Evolutionary conservation across 2,329 filamentous ascomycete species (phyloP).

Genomic region (Botrytis sinoallii): DNA sequence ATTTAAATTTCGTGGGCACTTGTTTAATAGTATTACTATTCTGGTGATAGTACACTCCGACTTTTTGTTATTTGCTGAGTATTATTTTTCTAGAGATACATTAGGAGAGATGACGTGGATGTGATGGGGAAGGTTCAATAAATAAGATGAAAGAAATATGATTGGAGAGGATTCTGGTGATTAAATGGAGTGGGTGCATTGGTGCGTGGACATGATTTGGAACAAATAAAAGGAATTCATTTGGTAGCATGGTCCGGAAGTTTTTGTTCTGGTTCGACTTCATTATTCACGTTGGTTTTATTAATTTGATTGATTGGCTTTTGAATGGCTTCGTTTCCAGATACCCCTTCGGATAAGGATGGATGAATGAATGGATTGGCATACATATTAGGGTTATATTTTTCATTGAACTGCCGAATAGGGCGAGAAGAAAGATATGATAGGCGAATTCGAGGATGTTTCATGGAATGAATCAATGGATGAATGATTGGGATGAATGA

Average conservation of each 20-base stretch:
- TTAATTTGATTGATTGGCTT: slow-evolving; percentile 14
- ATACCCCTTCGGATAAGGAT: slow-evolving; percentile 19
- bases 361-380: slow-evolving; percentile 2
- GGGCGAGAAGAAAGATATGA: neutral
- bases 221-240: neutral
- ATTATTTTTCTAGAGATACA: slow-evolving; percentile 8
- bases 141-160: neutral
- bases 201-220: neutral
- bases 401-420: neutral
- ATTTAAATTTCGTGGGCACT: neutral
- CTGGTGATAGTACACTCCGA: neutral
- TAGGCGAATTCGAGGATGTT: neutral
- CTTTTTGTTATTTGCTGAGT: slow-evolving; percentile 7
- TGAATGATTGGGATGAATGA: slow-evolving; percentile 2
- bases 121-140: neutral
- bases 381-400: slow-evolving; percentile 5
- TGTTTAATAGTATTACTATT: slow-evolving; percentile 9
- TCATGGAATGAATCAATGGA: slow-evolving; percentile 1
- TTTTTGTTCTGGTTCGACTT: neutral
- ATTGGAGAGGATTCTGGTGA: neutral
- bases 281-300: slow-evolving; percentile 12
- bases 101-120: neutral
- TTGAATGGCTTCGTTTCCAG: slow-evolving; percentile 17
- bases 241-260: slow-evolving; percentile 4
- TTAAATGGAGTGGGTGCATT: neutral